phyloP scores from a whole-genome alignment of 768 basidiomycete species.

The Russula griseocarnosa region DNA sequence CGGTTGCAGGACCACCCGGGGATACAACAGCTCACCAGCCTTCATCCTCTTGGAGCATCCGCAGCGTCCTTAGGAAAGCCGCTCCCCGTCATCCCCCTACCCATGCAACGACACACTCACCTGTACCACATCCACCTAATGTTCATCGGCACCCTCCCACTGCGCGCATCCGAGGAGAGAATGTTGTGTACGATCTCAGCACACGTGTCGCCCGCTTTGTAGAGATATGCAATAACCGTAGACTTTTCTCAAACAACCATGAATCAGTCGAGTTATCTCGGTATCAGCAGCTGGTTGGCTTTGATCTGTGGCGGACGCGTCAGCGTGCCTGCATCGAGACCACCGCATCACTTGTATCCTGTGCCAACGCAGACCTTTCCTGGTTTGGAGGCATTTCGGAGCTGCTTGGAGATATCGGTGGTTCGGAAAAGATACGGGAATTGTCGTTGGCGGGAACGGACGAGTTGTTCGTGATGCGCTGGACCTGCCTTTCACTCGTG shows the following conservation, averaged over 20 bases:
- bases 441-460: neutral
- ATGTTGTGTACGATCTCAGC: conserved; percentile 10
- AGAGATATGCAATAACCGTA: neutral
- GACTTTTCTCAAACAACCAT: neutral
- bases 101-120: neutral
- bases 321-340: conserved; percentile 19
- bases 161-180: neutral
- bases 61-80: no score
- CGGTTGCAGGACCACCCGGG: no score
- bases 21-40: no score
- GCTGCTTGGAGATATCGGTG: conserved; percentile 6
- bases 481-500: conserved; percentile 24
- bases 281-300: no score
- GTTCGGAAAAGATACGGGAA: neutral
- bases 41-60: no score
- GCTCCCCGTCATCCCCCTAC: no score
- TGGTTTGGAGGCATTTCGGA: neutral
- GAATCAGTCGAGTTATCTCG: no score
- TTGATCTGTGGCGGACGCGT: conserved; percentile 16
- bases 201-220: neutral
- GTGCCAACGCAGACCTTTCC: neutral
- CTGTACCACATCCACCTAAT: no score
- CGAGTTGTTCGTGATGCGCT: conserved; percentile 1
- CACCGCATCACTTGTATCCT: neutral
- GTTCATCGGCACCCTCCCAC: no score